phyloP scores from a whole-genome alignment of 129 eudicot species.

The Tanacetum coccineum region DNA sequence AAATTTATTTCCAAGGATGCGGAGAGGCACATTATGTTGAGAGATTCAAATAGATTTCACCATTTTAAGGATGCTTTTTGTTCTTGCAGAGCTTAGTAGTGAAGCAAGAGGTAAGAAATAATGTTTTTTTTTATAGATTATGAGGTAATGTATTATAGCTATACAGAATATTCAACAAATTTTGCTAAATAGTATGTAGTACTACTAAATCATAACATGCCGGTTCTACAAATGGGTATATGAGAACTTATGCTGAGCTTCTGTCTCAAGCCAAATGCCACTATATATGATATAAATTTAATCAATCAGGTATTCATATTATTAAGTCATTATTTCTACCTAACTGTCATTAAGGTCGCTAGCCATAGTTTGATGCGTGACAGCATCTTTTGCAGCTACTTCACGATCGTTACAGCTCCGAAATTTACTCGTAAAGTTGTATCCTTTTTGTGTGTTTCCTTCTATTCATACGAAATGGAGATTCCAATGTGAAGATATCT shows the following conservation, averaged over 20 bases:
- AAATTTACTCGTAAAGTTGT: no score
- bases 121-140: neutral
- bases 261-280: neutral
- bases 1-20: conserved; percentile 52
- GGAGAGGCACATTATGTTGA: conserved; percentile 53
- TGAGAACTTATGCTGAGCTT: neutral
- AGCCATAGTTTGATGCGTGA: no score
- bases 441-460: no score
- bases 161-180: neutral
- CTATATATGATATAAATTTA: no score
- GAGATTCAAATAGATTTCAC: conserved; percentile 65
- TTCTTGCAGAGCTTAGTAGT: conserved; percentile 64
- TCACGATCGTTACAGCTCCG: no score
- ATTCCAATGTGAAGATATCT: no score
- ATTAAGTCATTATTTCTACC: no score
- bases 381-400: no score
- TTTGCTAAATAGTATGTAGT: neutral
- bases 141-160: neutral
- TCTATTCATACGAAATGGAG: no score
- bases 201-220: neutral
- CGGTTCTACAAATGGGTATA: neutral
- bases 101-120: conserved; percentile 15
- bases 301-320: no score
- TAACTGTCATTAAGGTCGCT: no score
- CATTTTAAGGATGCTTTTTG: conserved; percentile 70